These are phyloP conservation scores for Cynanchum wilfordii DNA, from an alignment of 257 asterid species.

Conservation along the genomic window DNA sequence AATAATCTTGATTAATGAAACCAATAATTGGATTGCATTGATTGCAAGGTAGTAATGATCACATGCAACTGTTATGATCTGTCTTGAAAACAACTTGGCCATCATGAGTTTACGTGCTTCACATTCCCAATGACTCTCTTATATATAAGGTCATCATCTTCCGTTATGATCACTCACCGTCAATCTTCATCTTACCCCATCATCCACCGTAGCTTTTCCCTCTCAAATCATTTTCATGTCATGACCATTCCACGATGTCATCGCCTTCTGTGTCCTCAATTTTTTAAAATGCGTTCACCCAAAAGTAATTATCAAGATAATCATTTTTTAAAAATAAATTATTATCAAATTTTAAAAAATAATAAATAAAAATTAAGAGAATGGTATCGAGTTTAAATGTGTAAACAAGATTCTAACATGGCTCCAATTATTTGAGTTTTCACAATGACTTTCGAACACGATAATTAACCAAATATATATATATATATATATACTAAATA, in stretches of 20 bases:
- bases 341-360: too few species aligned
- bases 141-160: constrained; percentile 6
- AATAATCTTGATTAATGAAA: neutral
- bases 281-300: neutral
- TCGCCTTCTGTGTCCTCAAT: neutral
- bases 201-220: neutral
- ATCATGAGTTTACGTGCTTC: neutral
- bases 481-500: too few species aligned
- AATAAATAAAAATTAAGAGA: too few species aligned
- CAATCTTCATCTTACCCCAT: constrained; percentile 15
- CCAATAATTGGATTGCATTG: constrained; percentile 23
- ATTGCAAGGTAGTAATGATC: constrained; percentile 37
- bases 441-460: too few species aligned
- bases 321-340: too few species aligned
- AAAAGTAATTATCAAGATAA: neutral
- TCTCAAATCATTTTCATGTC: constrained; percentile 21
- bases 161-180: constrained; percentile 10
- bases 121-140: neutral
- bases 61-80: constrained; percentile 30
- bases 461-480: too few species aligned
- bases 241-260: neutral
- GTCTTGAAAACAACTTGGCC: constrained; percentile 39
- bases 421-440: too few species aligned
- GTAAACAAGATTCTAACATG: too few species aligned
- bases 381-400: too few species aligned